Conservation (phyloP, 2,329 filamentous ascomycete species). For the Ophiostoma australiae region DNA sequence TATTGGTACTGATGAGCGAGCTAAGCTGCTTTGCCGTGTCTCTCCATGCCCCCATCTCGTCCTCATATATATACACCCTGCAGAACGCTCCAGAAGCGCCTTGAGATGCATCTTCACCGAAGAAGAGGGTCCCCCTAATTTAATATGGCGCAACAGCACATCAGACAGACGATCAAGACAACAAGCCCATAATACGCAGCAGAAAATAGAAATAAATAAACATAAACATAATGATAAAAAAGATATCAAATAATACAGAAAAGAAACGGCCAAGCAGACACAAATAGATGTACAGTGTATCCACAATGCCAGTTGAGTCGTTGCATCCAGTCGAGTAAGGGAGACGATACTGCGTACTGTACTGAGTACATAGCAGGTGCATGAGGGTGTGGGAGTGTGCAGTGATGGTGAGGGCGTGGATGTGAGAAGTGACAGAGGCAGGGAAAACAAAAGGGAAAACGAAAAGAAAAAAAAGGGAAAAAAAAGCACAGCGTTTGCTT, state of each 20-base stretch:
- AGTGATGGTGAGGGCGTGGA: not conserved
- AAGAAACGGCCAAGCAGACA: not conserved
- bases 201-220: not conserved
- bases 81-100: slow-evolving; percentile 6
- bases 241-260: not conserved
- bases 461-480: not conserved
- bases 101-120: not conserved
- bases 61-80: slow-evolving; percentile 1
- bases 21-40: not conserved
- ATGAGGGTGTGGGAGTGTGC: not conserved
- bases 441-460: not conserved
- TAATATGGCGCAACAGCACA: slow-evolving; percentile 13
- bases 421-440: not conserved
- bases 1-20: too few species aligned
- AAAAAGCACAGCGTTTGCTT: not conserved
- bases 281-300: not conserved
- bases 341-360: not conserved
- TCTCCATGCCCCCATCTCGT: not conserved
- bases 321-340: not conserved
- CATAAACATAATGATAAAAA: not conserved
- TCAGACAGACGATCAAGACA: not conserved
- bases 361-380: not conserved
- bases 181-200: not conserved
- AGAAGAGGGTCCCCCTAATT: slow-evolving; percentile 9
- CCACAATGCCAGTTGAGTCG: slow-evolving; percentile 9